phyloP scores from a whole-genome alignment of 1,284 basidiomycete species.

The Tetrapyrgos nigripes region DNA sequence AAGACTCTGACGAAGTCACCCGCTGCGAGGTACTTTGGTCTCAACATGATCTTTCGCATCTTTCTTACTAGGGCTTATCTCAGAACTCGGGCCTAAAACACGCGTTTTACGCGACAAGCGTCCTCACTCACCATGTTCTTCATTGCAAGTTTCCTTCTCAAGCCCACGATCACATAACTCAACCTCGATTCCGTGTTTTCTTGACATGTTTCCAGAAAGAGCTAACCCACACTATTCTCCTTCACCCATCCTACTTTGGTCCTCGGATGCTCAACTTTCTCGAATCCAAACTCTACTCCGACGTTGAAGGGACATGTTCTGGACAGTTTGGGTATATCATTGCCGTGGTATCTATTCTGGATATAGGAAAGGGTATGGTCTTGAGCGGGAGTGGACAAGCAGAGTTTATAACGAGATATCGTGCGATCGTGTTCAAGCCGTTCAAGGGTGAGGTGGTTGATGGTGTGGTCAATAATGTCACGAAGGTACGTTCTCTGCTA shows the following conservation, averaged over 20 bases:
- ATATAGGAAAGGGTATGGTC: slow-evolving; percentile 92
- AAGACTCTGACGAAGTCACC: no score
- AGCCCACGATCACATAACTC: neutral
- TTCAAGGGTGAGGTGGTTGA: slow-evolving; percentile 99
- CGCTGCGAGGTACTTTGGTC: no score
- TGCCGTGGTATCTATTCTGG: slow-evolving; percentile 89
- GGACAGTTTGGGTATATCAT: slow-evolving; percentile 98
- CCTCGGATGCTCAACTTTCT: slow-evolving; percentile 94
- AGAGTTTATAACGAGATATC: slow-evolving; percentile 90
- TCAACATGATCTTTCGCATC: no score
- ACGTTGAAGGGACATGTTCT: slow-evolving; percentile 97
- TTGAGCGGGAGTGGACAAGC: slow-evolving; percentile 93
- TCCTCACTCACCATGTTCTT: slow-evolving; percentile 66
- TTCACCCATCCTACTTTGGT: slow-evolving; percentile 98
- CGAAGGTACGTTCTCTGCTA: slow-evolving; percentile 71
- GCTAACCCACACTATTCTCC: slow-evolving; percentile 92
- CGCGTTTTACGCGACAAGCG: neutral
- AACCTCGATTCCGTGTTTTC: slow-evolving; percentile 8
- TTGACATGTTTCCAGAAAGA: slow-evolving; percentile 88
- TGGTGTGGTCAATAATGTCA: slow-evolving; percentile 95
- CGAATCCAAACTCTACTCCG: slow-evolving; percentile 91
- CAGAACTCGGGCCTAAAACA: neutral
- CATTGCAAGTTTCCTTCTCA: slow-evolving; percentile 61
- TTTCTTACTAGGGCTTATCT: no score
- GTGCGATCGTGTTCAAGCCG: slow-evolving; percentile 95